A percentile compares a stretch with the other conserved stretches of the same genome.
Evolutionary conservation across 176 grass and related monocot genomes (phyloP).

Genomic region (Panicum miliaceum): DNA sequence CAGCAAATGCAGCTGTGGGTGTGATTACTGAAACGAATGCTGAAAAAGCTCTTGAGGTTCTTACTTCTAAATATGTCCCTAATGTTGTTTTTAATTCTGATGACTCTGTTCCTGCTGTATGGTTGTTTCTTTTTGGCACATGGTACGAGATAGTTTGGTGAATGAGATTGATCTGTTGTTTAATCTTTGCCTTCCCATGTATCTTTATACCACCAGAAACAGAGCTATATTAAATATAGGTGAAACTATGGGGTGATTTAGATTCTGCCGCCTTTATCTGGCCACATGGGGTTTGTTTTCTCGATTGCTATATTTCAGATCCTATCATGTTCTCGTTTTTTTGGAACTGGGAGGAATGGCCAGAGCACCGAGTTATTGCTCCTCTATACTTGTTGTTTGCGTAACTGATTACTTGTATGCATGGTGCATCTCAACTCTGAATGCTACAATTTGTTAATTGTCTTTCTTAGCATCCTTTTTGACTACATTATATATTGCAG

Average conservation of each 20-base stretch:
- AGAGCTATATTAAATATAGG: conserved; percentile 14
- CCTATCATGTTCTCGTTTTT: background rate
- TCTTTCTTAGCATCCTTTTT: background rate
- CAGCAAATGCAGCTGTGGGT: conserved; percentile 93
- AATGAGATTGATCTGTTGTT: conserved; percentile 25
- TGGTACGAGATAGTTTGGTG: conserved; percentile 21
- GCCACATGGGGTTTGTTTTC: background rate
- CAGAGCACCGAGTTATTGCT: background rate
- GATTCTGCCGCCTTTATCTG: conserved; percentile 1
- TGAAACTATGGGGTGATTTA: background rate
- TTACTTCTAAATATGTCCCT: conserved; percentile 29
- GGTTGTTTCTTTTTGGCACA: conserved; percentile 19
- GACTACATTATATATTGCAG: conserved; percentile 21
- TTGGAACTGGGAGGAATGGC: background rate
- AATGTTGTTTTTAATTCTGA: conserved; percentile 6
- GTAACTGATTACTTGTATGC: background rate
- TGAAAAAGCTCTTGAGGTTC: conserved; percentile 96
- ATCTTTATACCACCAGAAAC: conserved; percentile 17
- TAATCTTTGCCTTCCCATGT: conserved; percentile 15
- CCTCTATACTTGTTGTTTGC: background rate
- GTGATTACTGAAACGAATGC: conserved; percentile 99
- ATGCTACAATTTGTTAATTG: conserved; percentile 16
- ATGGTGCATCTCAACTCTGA: background rate
- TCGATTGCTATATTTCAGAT: background rate
- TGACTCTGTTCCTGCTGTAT: conserved; percentile 28